These are phyloP conservation scores for Gossypium sturtianum DNA, from an alignment of 345 rosid species.

Conservation along the genomic window DNA sequence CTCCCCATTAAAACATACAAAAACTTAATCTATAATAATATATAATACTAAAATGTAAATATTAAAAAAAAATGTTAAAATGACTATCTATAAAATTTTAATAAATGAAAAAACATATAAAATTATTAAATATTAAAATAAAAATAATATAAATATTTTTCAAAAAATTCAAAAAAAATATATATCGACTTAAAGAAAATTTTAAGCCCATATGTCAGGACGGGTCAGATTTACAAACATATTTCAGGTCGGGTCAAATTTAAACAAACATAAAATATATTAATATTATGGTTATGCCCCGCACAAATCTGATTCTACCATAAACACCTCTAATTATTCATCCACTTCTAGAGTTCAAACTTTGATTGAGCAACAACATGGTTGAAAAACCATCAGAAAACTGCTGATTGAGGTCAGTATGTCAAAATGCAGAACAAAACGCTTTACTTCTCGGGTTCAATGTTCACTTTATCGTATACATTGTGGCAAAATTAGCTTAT, in stretches of 20 bases:
- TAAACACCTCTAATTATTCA: not conserved
- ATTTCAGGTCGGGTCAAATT: not conserved
- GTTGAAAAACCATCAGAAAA: constrained; percentile 26
- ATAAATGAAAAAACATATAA: too few species aligned
- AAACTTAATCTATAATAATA: too few species aligned
- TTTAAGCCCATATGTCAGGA: too few species aligned
- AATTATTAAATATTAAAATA: too few species aligned
- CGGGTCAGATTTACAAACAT: constrained; percentile 7
- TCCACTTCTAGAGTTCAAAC: constrained; percentile 38
- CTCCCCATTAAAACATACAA: too few species aligned
- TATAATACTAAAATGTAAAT: too few species aligned
- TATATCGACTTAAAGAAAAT: too few species aligned
- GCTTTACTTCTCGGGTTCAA: not conserved
- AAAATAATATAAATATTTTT: too few species aligned
- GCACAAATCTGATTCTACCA: not conserved
- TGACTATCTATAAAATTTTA: too few species aligned
- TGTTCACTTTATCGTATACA: not conserved
- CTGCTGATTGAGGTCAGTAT: constrained; percentile 28
- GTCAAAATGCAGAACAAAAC: not conserved
- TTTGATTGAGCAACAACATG: constrained; percentile 42
- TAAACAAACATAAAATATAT: too few species aligned
- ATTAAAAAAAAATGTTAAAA: too few species aligned
- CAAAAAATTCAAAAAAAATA: too few species aligned
- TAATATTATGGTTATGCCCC: constrained; percentile 30
- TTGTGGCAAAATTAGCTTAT: not conserved